Percentiles rank a stretch among this genome's conserved stretches.
These are phyloP conservation scores for Neopestalotiopsis sp. DNA, from an alignment of 2,329 filamentous ascomycete species.

Conservation along the genomic window DNA sequence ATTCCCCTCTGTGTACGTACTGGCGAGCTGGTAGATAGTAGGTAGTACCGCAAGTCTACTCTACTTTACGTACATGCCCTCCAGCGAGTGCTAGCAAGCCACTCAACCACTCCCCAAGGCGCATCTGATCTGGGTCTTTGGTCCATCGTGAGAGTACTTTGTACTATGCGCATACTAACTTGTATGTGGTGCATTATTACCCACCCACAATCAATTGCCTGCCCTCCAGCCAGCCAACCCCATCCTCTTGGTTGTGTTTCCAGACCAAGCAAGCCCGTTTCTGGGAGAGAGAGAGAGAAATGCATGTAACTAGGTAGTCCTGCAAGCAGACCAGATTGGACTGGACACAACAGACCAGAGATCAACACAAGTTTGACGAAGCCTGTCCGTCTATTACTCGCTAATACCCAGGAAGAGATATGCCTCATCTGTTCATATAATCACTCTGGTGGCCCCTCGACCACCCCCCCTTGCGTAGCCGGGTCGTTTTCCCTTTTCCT, in stretches of 20 bases:
- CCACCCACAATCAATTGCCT: neutral
- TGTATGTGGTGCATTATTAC: neutral
- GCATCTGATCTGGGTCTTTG: neutral
- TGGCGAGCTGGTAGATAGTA: neutral
- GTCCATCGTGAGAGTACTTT: neutral
- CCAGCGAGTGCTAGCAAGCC: neutral
- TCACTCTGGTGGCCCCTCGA: neutral
- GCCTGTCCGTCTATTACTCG: constrained; percentile 8
- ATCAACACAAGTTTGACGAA: constrained; percentile 17
- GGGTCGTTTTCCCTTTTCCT: constrained; percentile 4
- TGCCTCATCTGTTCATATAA: constrained; percentile 18
- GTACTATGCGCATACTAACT: neutral
- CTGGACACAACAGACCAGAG: constrained; percentile 4
- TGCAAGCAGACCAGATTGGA: constrained; percentile 9
- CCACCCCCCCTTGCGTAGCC: neutral
- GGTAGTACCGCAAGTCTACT: neutral
- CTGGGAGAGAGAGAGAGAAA: neutral
- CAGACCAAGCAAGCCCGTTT: constrained; percentile 4
- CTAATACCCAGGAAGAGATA: constrained; percentile 3
- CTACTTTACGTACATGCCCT: neutral
- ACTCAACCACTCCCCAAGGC: neutral
- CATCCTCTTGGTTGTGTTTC: neutral
- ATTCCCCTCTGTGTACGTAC: neutral
- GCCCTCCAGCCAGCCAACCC: neutral
- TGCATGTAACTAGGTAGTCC: constrained; percentile 10